phyloP scores from a whole-genome alignment of 1,284 basidiomycete genomes.

The Phylloporus gajari region DNA sequence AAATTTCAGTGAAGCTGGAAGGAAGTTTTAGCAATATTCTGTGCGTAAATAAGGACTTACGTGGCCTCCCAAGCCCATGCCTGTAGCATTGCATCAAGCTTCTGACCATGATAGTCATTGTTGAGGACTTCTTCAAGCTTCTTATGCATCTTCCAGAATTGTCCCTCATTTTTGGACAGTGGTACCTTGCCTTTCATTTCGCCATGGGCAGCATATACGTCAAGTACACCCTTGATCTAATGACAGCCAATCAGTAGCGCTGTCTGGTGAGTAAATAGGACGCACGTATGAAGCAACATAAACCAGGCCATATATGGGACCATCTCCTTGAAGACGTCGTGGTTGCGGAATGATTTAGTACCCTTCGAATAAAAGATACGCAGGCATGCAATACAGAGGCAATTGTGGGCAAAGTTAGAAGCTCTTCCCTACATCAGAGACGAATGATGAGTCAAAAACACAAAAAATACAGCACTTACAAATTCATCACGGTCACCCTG shows the following conservation, averaged over 20 bases:
- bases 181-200: constrained; percentile 1
- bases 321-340: neutral
- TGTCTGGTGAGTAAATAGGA: too few species aligned
- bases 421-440: neutral
- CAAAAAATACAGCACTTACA: too few species aligned
- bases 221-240: constrained; percentile 1
- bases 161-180: neutral
- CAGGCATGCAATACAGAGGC: neutral
- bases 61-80: too few species aligned
- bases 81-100: neutral
- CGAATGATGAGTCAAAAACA: too few species aligned
- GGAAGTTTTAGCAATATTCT: too few species aligned
- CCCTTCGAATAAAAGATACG: neutral
- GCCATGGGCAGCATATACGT: neutral
- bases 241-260: neutral
- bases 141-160: neutral
- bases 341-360: neutral
- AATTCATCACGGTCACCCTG: too few species aligned
- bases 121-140: neutral
- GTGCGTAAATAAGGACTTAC: too few species aligned
- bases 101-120: neutral
- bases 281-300: neutral
- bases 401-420: neutral
- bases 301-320: neutral
- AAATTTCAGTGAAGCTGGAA: too few species aligned